Percentiles rank a stretch among this genome's conserved stretches.
These are phyloP conservation scores for Cladophialophora chaetospira DNA, from an alignment of 2,329 filamentous ascomycete genomes.

Conservation along the genomic window DNA sequence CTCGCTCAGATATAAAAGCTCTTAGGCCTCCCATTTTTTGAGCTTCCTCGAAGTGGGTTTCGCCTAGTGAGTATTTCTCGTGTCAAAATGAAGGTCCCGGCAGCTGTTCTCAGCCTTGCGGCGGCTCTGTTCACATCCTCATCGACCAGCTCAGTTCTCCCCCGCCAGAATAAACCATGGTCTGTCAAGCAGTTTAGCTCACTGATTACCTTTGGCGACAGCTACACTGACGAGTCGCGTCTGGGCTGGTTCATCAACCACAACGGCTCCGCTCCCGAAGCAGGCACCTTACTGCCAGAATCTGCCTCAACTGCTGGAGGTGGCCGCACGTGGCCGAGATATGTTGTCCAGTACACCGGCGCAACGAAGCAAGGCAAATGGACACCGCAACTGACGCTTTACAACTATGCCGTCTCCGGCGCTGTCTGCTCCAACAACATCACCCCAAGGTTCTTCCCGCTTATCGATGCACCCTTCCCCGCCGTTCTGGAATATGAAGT, in stretches of 20 bases:
- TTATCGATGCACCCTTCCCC: slow-evolving; percentile 61
- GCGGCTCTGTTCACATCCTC: not conserved
- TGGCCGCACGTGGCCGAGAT: slow-evolving; percentile 69
- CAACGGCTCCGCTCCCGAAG: slow-evolving; percentile 62
- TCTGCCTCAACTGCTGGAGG: slow-evolving; percentile 60
- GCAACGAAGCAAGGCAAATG: slow-evolving; percentile 51
- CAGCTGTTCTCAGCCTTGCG: not conserved
- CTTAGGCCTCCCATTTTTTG: no score
- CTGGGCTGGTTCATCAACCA: slow-evolving; percentile 63
- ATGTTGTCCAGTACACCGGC: slow-evolving; percentile 62
- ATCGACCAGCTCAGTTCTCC: not conserved
- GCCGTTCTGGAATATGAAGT: slow-evolving; percentile 64
- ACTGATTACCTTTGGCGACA: slow-evolving; percentile 72
- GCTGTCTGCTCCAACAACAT: slow-evolving; percentile 73
- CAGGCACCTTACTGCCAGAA: slow-evolving; percentile 57
- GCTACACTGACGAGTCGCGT: slow-evolving; percentile 73
- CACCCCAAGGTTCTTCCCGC: slow-evolving; percentile 51
- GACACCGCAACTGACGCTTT: slow-evolving; percentile 39
- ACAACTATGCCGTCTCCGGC: slow-evolving; percentile 72
- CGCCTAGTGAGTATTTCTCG: no score
- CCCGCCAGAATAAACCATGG: slow-evolving; percentile 28
- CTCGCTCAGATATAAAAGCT: no score
- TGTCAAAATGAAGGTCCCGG: not conserved
- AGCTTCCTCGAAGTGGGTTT: no score
- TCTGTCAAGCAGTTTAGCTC: slow-evolving; percentile 56